Percentiles rank a stretch among this genome's conserved stretches.
These are phyloP conservation scores for Trichoderma guizhouense DNA, from an alignment of 2,329 filamentous ascomycete genomes.

Conservation along the genomic window DNA sequence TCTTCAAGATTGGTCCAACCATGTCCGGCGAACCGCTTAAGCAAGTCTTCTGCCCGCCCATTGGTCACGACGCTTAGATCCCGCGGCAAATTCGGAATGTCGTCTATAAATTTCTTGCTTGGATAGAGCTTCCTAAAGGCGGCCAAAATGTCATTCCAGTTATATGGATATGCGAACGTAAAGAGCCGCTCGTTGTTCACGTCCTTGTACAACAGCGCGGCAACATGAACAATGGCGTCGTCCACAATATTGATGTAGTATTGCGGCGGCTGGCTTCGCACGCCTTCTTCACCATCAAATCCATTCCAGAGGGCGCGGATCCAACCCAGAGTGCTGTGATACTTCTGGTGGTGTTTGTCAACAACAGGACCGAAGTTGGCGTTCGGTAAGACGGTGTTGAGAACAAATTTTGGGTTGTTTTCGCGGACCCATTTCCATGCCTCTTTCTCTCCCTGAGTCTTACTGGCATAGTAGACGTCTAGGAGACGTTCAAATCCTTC, in stretches of 20 bases:
- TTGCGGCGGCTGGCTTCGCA: neutral
- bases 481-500: constrained; percentile 22
- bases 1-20: constrained; percentile 23
- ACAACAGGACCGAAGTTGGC: constrained; percentile 28
- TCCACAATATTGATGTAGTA: neutral
- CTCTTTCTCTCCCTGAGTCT: constrained; percentile 35
- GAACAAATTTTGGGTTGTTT: constrained; percentile 28
- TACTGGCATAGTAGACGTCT: constrained; percentile 37
- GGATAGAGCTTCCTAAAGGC: neutral
- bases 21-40: constrained; percentile 19
- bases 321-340: constrained; percentile 18
- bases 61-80: constrained; percentile 15
- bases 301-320: neutral
- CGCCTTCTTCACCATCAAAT: neutral
- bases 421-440: constrained; percentile 36
- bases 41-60: constrained; percentile 21
- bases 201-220: neutral
- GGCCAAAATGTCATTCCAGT: neutral
- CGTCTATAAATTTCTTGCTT: constrained; percentile 18
- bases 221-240: neutral
- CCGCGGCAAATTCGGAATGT: neutral
- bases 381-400: constrained; percentile 32
- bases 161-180: neutral
- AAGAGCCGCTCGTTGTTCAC: neutral
- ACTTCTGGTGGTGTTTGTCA: constrained; percentile 6